Percentiles rank a stretch among this genome's conserved stretches.
phyloP scores from a whole-genome alignment of 2,329 filamentous ascomycete species.

The Colletotrichum destructivum region DNA sequence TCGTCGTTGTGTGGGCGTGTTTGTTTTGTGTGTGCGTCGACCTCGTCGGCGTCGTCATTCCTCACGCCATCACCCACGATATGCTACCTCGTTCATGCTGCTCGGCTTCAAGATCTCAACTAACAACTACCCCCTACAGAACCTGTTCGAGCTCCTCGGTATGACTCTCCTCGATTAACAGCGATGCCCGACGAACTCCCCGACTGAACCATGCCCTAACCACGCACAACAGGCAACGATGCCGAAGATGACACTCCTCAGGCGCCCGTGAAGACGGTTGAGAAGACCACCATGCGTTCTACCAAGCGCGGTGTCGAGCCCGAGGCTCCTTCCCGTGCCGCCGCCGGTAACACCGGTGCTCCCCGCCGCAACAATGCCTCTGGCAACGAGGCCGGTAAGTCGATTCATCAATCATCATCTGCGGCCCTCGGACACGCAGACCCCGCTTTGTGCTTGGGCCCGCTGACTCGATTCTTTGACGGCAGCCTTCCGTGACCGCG shows the following conservation, averaged over 20 bases:
- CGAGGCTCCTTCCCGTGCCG: conserved; percentile 72
- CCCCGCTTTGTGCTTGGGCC: conserved; percentile 29
- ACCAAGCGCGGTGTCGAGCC: conserved; percentile 89
- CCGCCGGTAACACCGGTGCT: conserved; percentile 58
- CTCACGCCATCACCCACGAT: not conserved
- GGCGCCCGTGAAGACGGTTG: conserved; percentile 89
- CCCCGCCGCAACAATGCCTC: conserved; percentile 71
- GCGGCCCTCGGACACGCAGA: conserved; percentile 39
- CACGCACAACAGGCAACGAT: conserved; percentile 68
- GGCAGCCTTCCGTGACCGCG: conserved; percentile 90
- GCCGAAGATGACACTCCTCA: conserved; percentile 80
- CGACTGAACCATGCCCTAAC: conserved; percentile 40
- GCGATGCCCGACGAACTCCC: conserved; percentile 43
- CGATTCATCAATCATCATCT: conserved; percentile 18
- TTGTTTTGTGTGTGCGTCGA: conserved; percentile 19
- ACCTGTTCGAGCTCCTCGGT: conserved; percentile 99
- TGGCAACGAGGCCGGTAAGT: conserved; percentile 92
- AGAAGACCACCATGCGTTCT: conserved; percentile 83
- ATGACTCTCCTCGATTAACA: conserved; percentile 58
- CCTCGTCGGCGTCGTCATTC: not conserved
- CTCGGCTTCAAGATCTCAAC: not conserved
- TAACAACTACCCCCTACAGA: conserved; percentile 67
- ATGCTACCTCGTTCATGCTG: conserved; percentile 7
- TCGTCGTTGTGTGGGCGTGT: conserved; percentile 11
- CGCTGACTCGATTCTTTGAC: conserved; percentile 20